phyloP scores from a whole-genome alignment of 371 early-diverging fungal genomes.

The Mortierella sp. region DNA sequence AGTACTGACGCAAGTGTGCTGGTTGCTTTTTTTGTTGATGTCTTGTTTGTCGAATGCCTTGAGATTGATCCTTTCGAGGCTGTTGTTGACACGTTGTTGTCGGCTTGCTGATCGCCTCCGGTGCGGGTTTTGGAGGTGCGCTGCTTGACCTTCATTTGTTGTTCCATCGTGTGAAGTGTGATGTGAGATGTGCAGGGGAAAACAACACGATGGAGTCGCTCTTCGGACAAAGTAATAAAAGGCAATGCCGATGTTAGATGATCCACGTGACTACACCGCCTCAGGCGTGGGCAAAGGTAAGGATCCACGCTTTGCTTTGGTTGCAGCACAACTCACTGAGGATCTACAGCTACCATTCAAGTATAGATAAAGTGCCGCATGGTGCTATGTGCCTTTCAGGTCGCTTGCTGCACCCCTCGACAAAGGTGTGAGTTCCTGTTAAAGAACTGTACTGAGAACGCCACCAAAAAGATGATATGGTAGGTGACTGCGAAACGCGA shows the following conservation, averaged over 20 bases:
- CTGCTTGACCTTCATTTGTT: conserved; percentile 3
- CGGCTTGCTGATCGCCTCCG: not conserved
- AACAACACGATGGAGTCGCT: not conserved
- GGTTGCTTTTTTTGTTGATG: not conserved
- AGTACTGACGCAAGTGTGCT: conserved; percentile 6
- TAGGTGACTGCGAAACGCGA: conserved; percentile 15
- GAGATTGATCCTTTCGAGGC: not conserved
- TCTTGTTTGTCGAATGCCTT: not conserved
- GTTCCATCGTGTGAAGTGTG: not conserved
- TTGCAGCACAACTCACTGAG: not conserved
- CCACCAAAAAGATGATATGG: not conserved
- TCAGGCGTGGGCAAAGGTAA: not conserved
- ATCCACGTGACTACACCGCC: not conserved
- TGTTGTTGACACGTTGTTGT: not conserved
- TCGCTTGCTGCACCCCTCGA: too few relatives aligned
- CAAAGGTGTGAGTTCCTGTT: not conserved
- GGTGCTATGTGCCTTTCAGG: too few relatives aligned
- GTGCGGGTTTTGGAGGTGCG: not conserved
- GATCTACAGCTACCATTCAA: too few relatives aligned
- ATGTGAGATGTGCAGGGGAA: not conserved
- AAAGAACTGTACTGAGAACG: not conserved
- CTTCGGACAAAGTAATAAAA: not conserved
- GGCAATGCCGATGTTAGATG: not conserved
- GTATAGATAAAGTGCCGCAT: too few relatives aligned
- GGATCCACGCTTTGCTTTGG: not conserved